Evolutionary conservation across 2,329 filamentous ascomycete species (phyloP), one percentile per base, ranked within the genome.

Genomic region (Fusarium clavum): DNA sequence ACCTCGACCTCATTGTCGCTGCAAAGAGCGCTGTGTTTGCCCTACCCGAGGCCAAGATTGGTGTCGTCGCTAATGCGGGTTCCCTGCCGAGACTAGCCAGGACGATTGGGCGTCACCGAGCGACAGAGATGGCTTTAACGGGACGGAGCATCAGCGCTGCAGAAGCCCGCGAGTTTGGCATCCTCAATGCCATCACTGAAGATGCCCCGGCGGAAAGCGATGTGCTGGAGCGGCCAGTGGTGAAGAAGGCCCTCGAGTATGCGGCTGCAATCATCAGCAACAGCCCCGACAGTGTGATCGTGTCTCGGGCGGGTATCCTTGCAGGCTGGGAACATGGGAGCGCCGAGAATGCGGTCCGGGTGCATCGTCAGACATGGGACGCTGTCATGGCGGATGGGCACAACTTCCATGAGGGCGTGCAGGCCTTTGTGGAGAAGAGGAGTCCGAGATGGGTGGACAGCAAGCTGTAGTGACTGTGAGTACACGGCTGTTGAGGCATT

Each of bases 1-100:
- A 94, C 79, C 87, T 86, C 68, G 93, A 96, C 81, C 81, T 95
- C 60, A 85, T 94, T 5, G 78, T 94, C 32, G 91, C 92, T 6
- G 81, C 84, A 4, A 76, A 80, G 5, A 70, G 77, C 14, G 91
- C 91, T 0, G 81, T 79, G 27, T 94, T 95, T 75, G 87, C 85
- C 2, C 82, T 94, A 9, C 92, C 92, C 0, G 92, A 94, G 79
- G 90, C 91, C 3, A 88, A 86, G 66, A 85, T 89, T 56, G 92
- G 92, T 9, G 91, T 94, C 10, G 87, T 91, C 6, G 89, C 92
- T 29, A 83, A 92, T 2, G 91, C 91, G 1, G 92, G 92, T 7
- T 91, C 89, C 8, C 80, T 94, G 54, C 90, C 92, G 34, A 84
- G 92, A 18, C 81, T 94, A 20, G 84, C 87, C 18, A 83, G 89